Evolutionary conservation across 2,329 filamentous ascomycete genomes (phyloP).

Genomic region (Colletotrichum zoysiae): DNA sequence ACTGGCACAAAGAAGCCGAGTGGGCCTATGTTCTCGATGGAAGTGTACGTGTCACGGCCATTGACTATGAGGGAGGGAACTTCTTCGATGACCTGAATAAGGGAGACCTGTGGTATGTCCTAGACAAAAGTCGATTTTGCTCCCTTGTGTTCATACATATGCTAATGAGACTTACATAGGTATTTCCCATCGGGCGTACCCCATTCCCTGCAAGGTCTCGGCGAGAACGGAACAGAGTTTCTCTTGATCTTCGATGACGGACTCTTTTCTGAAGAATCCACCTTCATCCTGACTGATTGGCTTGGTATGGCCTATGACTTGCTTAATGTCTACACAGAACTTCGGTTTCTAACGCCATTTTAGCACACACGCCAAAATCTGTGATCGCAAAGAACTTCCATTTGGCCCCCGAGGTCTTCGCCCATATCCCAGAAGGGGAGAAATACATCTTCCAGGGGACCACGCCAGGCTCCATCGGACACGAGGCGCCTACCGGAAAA

Average conservation of each 20-base stretch:
- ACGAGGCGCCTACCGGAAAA: slow-evolving; percentile 72
- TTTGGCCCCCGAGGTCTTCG: slow-evolving; percentile 77
- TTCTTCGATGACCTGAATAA: slow-evolving; percentile 83
- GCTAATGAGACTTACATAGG: not conserved
- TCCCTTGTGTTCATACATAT: too few relatives aligned
- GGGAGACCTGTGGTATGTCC: slow-evolving; percentile 72
- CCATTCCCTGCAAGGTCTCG: slow-evolving; percentile 71
- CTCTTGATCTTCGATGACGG: slow-evolving; percentile 63
- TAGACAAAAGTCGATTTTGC: not conserved
- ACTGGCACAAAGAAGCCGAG: slow-evolving; percentile 86
- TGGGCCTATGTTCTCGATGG: slow-evolving; percentile 83
- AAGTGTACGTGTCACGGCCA: slow-evolving; percentile 76
- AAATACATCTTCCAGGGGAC: slow-evolving; percentile 85
- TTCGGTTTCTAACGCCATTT: slow-evolving; percentile 24
- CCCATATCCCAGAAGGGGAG: slow-evolving; percentile 73
- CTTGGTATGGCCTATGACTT: slow-evolving; percentile 60
- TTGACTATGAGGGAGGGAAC: slow-evolving; percentile 80
- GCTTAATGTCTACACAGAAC: too few relatives aligned
- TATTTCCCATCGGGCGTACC: slow-evolving; percentile 84
- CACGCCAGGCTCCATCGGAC: slow-evolving; percentile 71
- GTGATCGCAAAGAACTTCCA: slow-evolving; percentile 83
- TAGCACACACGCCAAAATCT: slow-evolving; percentile 77
- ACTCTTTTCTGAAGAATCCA: slow-evolving; percentile 71
- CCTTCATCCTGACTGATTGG: slow-evolving; percentile 81
- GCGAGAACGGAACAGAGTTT: slow-evolving; percentile 49